Conservation (phyloP, 495 filamentous ascomycete genomes). For the Lindgomyces ingoldianus region DNA sequence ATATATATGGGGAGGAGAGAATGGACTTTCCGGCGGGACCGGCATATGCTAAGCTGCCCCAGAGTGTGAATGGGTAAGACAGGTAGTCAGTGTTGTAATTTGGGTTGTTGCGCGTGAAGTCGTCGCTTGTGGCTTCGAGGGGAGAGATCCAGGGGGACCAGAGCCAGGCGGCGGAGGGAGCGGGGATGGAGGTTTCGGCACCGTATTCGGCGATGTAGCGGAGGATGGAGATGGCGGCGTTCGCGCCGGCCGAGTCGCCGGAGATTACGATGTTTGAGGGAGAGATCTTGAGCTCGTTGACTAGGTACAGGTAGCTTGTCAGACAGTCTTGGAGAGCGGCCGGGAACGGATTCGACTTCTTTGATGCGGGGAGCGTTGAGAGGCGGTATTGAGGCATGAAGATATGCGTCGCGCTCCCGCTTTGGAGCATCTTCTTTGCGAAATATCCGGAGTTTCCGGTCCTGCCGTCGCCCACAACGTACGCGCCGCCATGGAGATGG, state of each 20-base stretch:
- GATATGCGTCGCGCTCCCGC: slow-evolving; percentile 28
- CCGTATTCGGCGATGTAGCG: slow-evolving; percentile 38
- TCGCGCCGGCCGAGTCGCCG: slow-evolving; percentile 42
- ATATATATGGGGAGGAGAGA: slow-evolving; percentile 41
- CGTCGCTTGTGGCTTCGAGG: slow-evolving; percentile 13
- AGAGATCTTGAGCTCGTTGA: slow-evolving; percentile 34
- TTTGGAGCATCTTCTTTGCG: slow-evolving; percentile 35
- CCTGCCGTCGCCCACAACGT: slow-evolving; percentile 47
- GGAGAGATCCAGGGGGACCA: slow-evolving; percentile 49
- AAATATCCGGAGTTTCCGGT: slow-evolving; percentile 46
- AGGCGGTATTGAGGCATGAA: slow-evolving; percentile 41
- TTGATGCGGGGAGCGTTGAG: slow-evolving; percentile 25
- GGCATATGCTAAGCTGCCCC: slow-evolving; percentile 45
- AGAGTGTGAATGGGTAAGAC: slow-evolving; percentile 39
- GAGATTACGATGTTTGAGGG: slow-evolving; percentile 32
- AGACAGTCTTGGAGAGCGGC: slow-evolving; percentile 41
- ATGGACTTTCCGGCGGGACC: slow-evolving; percentile 25
- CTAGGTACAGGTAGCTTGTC: slow-evolving; percentile 36
- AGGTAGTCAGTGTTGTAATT: slow-evolving; percentile 48
- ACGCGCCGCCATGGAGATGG: slow-evolving; percentile 57
- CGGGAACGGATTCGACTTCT: slow-evolving; percentile 39
- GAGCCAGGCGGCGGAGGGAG: slow-evolving; percentile 35
- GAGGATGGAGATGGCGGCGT: slow-evolving; percentile 34
- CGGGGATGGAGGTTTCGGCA: slow-evolving; percentile 11
- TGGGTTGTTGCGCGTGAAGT: slow-evolving; percentile 33